Percentiles rank a stretch among this genome's conserved stretches.
These are phyloP conservation scores for Opeltia flavorubescens DNA, from an alignment of 495 filamentous ascomycete species.

Conservation along the genomic window DNA sequence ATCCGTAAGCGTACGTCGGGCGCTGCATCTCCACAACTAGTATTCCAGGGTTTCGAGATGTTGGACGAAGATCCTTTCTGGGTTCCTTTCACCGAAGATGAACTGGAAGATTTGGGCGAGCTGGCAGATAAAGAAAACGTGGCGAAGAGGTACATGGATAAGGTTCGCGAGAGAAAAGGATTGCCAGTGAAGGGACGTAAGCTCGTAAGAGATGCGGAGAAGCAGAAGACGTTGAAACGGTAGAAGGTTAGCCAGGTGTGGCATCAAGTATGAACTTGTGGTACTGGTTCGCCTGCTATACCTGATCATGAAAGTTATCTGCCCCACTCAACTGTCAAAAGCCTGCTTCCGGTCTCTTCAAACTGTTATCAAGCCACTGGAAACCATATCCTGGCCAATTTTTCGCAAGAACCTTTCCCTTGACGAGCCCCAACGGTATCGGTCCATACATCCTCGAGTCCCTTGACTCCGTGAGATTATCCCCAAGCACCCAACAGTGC, in stretches of 20 bases:
- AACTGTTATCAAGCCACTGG: conserved; percentile 37
- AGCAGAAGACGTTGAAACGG: conserved; percentile 97
- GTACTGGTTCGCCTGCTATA: background rate
- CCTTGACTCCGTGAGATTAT: conserved; percentile 68
- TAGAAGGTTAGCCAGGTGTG: conserved; percentile 23
- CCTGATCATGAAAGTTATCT: background rate
- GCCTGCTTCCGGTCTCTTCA: conserved; percentile 19
- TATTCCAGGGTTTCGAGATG: conserved; percentile 84
- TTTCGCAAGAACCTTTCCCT: conserved; percentile 69
- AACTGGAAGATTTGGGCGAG: conserved; percentile 91
- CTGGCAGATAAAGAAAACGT: conserved; percentile 87
- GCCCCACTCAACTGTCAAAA: background rate
- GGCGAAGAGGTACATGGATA: conserved; percentile 90
- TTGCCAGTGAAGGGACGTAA: conserved; percentile 66
- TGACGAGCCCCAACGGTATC: conserved; percentile 67
- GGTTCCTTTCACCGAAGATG: conserved; percentile 93
- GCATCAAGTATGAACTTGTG: background rate
- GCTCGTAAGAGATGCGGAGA: conserved; percentile 79
- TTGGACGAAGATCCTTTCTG: conserved; percentile 91
- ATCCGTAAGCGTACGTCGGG: conserved; percentile 90
- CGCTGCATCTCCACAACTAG: conserved; percentile 78
- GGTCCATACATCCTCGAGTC: conserved; percentile 83
- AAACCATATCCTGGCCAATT: conserved; percentile 37
- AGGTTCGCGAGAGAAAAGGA: conserved; percentile 72
- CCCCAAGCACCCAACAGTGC: conserved; percentile 78